Percentiles rank a stretch among this genome's conserved stretches.
Conservation (phyloP, 331 rosid species). For the Quercus lobata region DNA sequence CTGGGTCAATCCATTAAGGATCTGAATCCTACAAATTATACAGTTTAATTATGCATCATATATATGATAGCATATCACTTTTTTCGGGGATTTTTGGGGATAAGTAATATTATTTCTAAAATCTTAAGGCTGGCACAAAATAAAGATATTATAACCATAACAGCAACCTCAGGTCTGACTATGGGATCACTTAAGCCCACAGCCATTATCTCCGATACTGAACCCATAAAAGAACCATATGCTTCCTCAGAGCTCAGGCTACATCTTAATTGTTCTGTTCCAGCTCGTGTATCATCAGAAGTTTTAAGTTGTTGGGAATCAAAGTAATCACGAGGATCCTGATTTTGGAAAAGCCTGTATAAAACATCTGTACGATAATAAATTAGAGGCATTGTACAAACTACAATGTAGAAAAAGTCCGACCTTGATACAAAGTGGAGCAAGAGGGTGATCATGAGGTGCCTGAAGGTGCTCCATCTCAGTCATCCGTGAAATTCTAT, state of each 20-base stretch:
- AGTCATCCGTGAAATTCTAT: conserved; percentile 69
- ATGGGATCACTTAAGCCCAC: conserved; percentile 67
- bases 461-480: conserved; percentile 86
- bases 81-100: too few species aligned
- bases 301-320: conserved; percentile 82
- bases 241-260: conserved; percentile 69
- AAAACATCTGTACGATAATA: conserved; percentile 1
- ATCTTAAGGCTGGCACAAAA: not conserved
- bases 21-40: conserved; percentile 41
- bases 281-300: conserved; percentile 65
- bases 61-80: not conserved
- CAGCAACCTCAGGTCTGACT: conserved; percentile 65
- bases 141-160: conserved; percentile 44
- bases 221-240: conserved; percentile 56
- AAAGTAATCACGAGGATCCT: conserved; percentile 99
- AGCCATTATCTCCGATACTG: conserved; percentile 64
- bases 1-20: conserved; percentile 75
- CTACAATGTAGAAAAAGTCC: conserved; percentile 18
- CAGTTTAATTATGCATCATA: not conserved
- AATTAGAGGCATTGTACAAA: not conserved
- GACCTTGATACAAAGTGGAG: conserved; percentile 92
- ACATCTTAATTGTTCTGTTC: conserved; percentile 55
- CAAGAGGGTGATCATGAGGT: conserved; percentile 54
- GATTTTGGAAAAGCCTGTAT: conserved; percentile 18
- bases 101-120: not conserved